A percentile compares a stretch with the other conserved stretches of the same genome.
These are phyloP conservation scores for Xylaria sp. DNA, from an alignment of 2,329 filamentous ascomycete species.

Conservation along the genomic window DNA sequence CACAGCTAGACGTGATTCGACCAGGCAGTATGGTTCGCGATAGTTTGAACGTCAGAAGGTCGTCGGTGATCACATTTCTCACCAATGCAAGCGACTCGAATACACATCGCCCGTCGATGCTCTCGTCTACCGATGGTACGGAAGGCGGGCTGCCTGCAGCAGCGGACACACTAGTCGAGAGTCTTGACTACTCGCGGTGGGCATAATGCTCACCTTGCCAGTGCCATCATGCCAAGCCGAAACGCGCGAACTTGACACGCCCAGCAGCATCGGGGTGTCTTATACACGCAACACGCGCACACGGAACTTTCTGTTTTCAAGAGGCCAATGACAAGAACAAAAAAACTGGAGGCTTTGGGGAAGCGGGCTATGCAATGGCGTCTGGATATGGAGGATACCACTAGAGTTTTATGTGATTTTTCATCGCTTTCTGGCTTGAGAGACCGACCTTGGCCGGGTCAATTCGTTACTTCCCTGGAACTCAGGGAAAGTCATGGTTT, in stretches of 20 bases:
- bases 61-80: conserved; percentile 63
- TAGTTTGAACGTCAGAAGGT: conserved; percentile 48
- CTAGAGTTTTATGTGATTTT: conserved; percentile 30
- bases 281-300: conserved; percentile 17
- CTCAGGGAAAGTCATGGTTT: neutral
- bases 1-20: conserved; percentile 34
- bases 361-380: conserved; percentile 26
- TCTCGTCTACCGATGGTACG: conserved; percentile 52
- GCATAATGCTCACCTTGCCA: conserved; percentile 27
- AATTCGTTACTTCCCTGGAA: neutral
- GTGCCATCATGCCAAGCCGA: neutral
- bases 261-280: conserved; percentile 15
- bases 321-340: neutral
- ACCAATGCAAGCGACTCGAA: conserved; percentile 50
- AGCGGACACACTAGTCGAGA: conserved; percentile 40
- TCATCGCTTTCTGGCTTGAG: neutral
- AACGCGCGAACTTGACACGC: neutral
- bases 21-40: conserved; percentile 51
- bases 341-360: conserved; percentile 7
- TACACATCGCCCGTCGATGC: conserved; percentile 55
- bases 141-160: conserved; percentile 39
- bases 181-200: conserved; percentile 48
- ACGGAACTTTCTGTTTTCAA: conserved; percentile 17
- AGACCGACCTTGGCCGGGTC: neutral
- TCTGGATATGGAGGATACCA: conserved; percentile 37